Conservation (phyloP, 2,329 filamentous ascomycete species). For the Fusarium pseudoanthophilum region DNA sequence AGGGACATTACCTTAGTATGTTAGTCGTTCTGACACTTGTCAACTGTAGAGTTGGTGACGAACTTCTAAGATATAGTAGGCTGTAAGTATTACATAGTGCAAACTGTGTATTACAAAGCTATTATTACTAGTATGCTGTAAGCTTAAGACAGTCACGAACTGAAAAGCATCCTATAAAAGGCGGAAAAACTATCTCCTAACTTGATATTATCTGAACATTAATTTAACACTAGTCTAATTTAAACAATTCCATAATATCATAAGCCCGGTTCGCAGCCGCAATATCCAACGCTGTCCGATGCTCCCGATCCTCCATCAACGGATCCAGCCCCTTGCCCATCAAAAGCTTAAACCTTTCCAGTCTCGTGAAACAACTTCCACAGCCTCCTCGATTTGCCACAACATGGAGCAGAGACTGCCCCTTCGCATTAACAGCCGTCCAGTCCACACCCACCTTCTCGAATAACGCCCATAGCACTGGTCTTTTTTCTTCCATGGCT, state of each 20-base stretch:
- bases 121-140: not conserved
- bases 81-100: not conserved
- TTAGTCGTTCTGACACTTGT: too few species aligned
- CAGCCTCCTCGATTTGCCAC: rapidly evolving
- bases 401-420: not conserved
- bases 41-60: too few species aligned
- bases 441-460: not conserved
- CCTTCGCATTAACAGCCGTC: not conserved
- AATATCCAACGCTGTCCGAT: not conserved
- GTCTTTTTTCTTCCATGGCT: not conserved
- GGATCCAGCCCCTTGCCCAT: not conserved
- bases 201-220: too few species aligned
- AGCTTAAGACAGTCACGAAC: not conserved
- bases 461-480: not conserved
- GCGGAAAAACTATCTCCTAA: too few species aligned
- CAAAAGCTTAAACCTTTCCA: not conserved
- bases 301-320: not conserved
- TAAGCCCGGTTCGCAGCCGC: not conserved
- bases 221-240: not conserved
- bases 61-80: too few species aligned
- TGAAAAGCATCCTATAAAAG: not conserved
- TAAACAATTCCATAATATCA: not conserved
- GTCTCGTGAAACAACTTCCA: not conserved
- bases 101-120: not conserved
- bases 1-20: too few species aligned